These are phyloP conservation scores for Bathelium albidoporum DNA, from an alignment of 495 filamentous ascomycete genomes.

Conservation along the genomic window DNA sequence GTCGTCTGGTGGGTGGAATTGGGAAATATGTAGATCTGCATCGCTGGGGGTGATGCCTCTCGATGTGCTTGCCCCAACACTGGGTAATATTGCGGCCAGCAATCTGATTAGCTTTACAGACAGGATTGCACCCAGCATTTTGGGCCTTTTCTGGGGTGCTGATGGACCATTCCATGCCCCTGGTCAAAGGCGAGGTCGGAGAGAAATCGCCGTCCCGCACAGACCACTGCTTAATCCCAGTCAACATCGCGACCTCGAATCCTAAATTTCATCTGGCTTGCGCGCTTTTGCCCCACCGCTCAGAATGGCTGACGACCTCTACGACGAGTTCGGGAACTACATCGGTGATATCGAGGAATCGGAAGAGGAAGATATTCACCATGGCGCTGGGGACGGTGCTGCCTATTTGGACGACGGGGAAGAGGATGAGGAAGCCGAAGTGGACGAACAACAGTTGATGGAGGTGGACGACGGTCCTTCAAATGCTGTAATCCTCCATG, in stretches of 20 bases:
- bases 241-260: not conserved
- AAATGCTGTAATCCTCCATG: conserved; percentile 91
- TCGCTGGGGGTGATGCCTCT: no score
- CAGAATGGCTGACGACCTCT: conserved; percentile 33
- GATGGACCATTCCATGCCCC: not conserved
- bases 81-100: no score
- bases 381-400: conserved; percentile 56
- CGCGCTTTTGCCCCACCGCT: not conserved
- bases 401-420: conserved; percentile 75
- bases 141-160: not conserved
- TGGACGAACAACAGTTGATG: conserved; percentile 76
- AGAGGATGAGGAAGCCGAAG: conserved; percentile 51
- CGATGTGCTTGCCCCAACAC: no score
- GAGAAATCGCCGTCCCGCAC: not conserved
- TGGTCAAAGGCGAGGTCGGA: not conserved
- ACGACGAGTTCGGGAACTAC: conserved; percentile 72
- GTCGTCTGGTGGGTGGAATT: no score
- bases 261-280: conserved; percentile 5
- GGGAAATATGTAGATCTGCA: no score
- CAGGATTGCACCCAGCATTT: not conserved
- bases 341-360: conserved; percentile 87
- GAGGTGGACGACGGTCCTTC: conserved; percentile 90
- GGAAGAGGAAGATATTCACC: conserved; percentile 65
- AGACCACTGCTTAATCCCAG: not conserved
- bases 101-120: no score